A percentile compares a stretch with the other conserved stretches of the same genome.
Evolutionary conservation across 2,329 filamentous ascomycete species (phyloP).

Genomic region (Tolypocladium sp.): DNA sequence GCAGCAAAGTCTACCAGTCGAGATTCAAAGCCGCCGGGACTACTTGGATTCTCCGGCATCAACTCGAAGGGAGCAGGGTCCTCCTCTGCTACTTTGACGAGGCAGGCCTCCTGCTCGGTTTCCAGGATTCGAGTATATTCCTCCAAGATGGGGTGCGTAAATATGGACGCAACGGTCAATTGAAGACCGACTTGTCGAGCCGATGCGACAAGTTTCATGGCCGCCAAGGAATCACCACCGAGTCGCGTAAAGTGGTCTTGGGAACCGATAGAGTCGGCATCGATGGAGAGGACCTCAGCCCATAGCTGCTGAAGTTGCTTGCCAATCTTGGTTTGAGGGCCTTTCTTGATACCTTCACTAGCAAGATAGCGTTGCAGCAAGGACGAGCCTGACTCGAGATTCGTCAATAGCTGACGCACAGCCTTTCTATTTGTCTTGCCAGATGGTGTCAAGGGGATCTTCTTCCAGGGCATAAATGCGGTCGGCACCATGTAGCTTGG

Average conservation of each 20-base stretch:
- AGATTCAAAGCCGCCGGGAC: neutral
- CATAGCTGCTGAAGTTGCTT: neutral
- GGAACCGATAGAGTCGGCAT: neutral
- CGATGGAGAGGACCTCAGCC: neutral
- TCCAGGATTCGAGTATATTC: neutral
- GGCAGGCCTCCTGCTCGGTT: neutral
- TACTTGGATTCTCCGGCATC: neutral
- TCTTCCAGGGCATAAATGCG: neutral
- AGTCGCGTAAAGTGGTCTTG: neutral
- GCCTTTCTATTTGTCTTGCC: neutral
- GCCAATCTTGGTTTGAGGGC: neutral
- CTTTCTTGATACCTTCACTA: neutral
- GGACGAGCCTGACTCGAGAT: neutral
- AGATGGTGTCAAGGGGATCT: neutral
- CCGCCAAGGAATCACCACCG: neutral
- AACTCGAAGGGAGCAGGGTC: neutral
- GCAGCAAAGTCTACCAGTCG: neutral
- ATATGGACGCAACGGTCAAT: neutral
- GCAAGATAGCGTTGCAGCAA: neutral
- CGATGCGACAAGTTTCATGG: neutral
- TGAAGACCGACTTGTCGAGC: neutral
- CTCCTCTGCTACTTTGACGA: neutral
- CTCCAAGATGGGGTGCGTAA: neutral
- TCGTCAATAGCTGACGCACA: neutral
- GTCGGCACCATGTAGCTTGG: neutral